phyloP scores from a whole-genome alignment of 2,329 filamentous ascomycete genomes.

The Stagonosporopsis tanaceti region DNA sequence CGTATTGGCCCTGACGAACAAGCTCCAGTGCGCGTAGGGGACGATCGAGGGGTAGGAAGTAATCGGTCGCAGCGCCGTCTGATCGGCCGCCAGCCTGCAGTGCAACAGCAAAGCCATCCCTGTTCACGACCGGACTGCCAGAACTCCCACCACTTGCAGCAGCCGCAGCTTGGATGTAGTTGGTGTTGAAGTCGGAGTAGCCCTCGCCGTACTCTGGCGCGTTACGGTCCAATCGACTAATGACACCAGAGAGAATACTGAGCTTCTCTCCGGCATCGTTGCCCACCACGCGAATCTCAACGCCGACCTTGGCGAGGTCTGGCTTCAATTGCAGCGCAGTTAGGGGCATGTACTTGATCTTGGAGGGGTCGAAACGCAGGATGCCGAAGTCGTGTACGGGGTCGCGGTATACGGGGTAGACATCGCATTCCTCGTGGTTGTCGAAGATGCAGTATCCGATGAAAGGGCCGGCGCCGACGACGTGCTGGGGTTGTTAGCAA shows the following conservation, averaged over 20 bases:
- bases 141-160: conserved; percentile 97
- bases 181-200: conserved; percentile 95
- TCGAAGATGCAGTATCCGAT: conserved; percentile 99
- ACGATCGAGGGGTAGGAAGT: conserved; percentile 92
- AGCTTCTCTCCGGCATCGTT: conserved; percentile 99
- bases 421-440: conserved; percentile 96
- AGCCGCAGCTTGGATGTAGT: conserved; percentile 98
- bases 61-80: conserved; percentile 95
- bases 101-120: conserved; percentile 89
- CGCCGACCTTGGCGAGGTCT: conserved; percentile 85
- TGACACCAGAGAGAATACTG: conserved; percentile 96
- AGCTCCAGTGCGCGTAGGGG: conserved; percentile 87
- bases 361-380: conserved; percentile 91
- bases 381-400: conserved; percentile 99
- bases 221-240: conserved; percentile 93
- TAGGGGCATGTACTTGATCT: conserved; percentile 96
- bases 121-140: conserved; percentile 96
- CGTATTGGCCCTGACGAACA: conserved; percentile 75
- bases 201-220: conserved; percentile 95
- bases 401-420: conserved; percentile 95
- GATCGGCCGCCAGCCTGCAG: conserved; percentile 92
- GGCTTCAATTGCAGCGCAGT: conserved; percentile 81
- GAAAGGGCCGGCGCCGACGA: conserved; percentile 93
- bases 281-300: conserved; percentile 95
- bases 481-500: conserved; percentile 66